Conservation (phyloP, 2,329 filamentous ascomycete species). For the Ophiostoma fasciatum region DNA sequence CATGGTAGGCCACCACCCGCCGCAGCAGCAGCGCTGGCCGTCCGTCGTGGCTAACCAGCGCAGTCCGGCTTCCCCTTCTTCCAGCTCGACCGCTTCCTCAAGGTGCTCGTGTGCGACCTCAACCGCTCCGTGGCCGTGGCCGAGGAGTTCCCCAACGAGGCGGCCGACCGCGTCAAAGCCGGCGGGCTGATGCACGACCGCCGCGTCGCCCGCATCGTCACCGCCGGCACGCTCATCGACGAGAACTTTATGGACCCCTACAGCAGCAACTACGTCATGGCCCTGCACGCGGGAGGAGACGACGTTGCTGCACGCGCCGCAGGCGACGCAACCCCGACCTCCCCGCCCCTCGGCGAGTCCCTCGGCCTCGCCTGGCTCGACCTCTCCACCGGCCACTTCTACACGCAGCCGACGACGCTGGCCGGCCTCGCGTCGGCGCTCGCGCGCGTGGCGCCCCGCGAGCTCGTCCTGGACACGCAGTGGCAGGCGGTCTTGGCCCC, state of each 20-base stretch:
- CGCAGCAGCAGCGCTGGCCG: too few species aligned
- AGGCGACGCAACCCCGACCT: too few species aligned
- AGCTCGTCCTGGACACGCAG: conserved; percentile 63
- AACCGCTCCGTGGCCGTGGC: conserved; percentile 86
- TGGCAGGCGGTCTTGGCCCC: conserved; percentile 23
- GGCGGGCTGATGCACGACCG: conserved; percentile 76
- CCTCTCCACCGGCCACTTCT: conserved; percentile 87
- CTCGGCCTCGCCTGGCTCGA: conserved; percentile 89
- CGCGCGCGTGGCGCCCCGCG: conserved; percentile 67
- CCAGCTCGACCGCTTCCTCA: conserved; percentile 84
- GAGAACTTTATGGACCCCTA: conserved; percentile 95
- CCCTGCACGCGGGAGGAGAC: conserved; percentile 46
- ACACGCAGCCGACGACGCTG: conserved; percentile 61
- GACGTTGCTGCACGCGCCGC: too few species aligned
- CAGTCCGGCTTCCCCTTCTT: conserved; percentile 90
- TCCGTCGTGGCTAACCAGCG: too few species aligned
- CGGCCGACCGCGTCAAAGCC: conserved; percentile 53
- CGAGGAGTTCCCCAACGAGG: conserved; percentile 73
- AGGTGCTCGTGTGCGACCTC: conserved; percentile 80
- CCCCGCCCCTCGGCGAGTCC: not conserved
- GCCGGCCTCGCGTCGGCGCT: conserved; percentile 63
- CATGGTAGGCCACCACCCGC: too few species aligned
- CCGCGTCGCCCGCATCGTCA: conserved; percentile 73
- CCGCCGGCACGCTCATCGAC: conserved; percentile 89
- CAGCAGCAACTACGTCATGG: conserved; percentile 83